Evolutionary conservation across 78 protist species (phyloP), one percentile per base, ranked within the genome.

Genomic region (Speleostelium caveatum): DNA sequence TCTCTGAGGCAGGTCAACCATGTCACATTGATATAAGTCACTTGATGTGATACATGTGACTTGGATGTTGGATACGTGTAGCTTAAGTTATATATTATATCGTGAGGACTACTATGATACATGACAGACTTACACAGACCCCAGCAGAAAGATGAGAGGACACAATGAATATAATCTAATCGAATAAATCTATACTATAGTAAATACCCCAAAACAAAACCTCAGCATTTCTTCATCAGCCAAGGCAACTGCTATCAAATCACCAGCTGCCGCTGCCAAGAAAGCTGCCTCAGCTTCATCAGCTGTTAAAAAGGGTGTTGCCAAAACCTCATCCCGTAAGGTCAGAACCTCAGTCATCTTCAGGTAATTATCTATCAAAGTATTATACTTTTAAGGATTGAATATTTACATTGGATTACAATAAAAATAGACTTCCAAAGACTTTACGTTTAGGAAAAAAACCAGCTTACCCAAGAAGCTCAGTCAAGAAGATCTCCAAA

Each of bases 291-390:
- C 94, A 56, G 94, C 94, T 38, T 86, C 94, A 28, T 5, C 61
- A 14, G 94, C 94, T 72, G 85, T 69, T 78, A 88, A 75, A 73
- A 69, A 88, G 94, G 94, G 94, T 62, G 56, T 62, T 26, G 55
- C 67, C 53, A 88, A 69, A 49, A 75, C 38, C n/a, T 60, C 87
- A n/a, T 33, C 86, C 76, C 86, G 86, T 62, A 88, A 88, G 61
- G 58, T 88, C 87, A 76, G 94, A 76, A 88, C 94, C n/a, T 58
- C 65, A 28, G 67, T 78, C 69, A 35, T 62, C 77, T 88, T 88
- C 94, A 67, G 76, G 87, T 75, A 79, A 26, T 59, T 55, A 36
- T 28, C 19, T 30, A 45, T 8, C 12, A 36, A 65, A 36, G 38
- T 30, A 36, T 30, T 16, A 65, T 30, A 65, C 5, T 5, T 4